Percentiles rank a stretch among this genome's conserved stretches.
phyloP scores from a whole-genome alignment of 2,329 filamentous ascomycete species.

The Tolypocladium inflatum region DNA sequence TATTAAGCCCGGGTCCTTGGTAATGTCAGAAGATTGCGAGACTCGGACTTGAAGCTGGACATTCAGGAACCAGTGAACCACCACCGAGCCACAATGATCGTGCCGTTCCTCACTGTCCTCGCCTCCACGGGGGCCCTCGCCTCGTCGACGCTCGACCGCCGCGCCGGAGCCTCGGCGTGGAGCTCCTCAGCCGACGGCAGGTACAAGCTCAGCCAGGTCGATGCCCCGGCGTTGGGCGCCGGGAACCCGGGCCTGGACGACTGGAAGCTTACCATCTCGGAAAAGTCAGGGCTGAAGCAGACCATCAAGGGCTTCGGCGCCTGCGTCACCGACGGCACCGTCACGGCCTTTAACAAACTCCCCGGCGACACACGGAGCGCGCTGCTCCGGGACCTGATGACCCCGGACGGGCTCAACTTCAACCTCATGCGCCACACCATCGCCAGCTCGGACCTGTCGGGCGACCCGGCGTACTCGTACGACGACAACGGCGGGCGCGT shows the following conservation, averaged over 20 bases:
- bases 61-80: neutral
- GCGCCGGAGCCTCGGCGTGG: slow-evolving; percentile 7
- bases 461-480: slow-evolving; percentile 28
- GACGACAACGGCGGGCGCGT: slow-evolving; percentile 15
- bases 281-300: slow-evolving; percentile 25
- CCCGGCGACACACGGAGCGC: slow-evolving; percentile 15
- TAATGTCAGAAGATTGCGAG: neutral
- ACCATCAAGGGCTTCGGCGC: slow-evolving; percentile 31
- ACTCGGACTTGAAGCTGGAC: neutral
- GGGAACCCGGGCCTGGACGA: slow-evolving; percentile 21
- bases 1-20: neutral
- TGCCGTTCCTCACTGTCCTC: neutral
- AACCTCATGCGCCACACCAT: slow-evolving; percentile 30
- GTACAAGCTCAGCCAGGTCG: slow-evolving; percentile 23
- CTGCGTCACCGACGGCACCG: slow-evolving; percentile 30
- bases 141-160: neutral
- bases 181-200: slow-evolving; percentile 24
- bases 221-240: slow-evolving; percentile 22
- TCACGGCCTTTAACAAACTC: slow-evolving; percentile 26
- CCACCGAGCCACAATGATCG: neutral
- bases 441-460: slow-evolving; percentile 28
- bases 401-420: slow-evolving; percentile 26
- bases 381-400: slow-evolving; percentile 26
- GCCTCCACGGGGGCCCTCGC: neutral
- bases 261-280: slow-evolving; percentile 29